A percentile compares a stretch with the other conserved stretches of the same genome.
Conservation (phyloP, 352 stramenopile genomes). For the Pythium sukuiense region DNA sequence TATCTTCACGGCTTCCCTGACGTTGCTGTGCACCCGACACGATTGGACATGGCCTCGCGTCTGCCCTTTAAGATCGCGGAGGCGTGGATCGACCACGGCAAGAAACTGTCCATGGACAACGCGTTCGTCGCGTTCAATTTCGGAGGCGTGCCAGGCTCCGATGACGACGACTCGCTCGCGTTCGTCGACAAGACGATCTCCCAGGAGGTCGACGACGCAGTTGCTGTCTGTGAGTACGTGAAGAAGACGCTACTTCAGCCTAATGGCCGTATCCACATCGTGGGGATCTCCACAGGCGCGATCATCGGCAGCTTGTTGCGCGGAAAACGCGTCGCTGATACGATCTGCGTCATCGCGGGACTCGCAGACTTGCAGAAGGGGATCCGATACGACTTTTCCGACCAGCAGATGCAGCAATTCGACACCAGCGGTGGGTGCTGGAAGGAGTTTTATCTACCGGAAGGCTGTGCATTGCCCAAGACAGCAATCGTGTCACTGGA, state of each 20-base stretch:
- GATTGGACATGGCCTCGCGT: slow-evolving; percentile 52
- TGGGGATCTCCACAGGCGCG: slow-evolving; percentile 72
- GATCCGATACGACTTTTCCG: slow-evolving; percentile 60
- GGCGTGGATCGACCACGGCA: slow-evolving; percentile 38
- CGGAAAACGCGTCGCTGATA: slow-evolving; percentile 37
- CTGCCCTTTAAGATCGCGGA: slow-evolving; percentile 59
- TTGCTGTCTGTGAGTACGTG: slow-evolving; percentile 50
- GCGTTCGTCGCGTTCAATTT: slow-evolving; percentile 74
- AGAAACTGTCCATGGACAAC: not conserved
- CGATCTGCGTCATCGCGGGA: slow-evolving; percentile 61
- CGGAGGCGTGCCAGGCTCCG: slow-evolving; percentile 59
- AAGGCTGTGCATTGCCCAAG: slow-evolving; percentile 37
- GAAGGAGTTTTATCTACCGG: slow-evolving; percentile 72
- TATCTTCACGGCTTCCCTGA: slow-evolving; percentile 81
- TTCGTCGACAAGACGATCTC: slow-evolving; percentile 62
- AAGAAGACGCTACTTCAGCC: slow-evolving; percentile 24
- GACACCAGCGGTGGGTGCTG: slow-evolving; percentile 45
- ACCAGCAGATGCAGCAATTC: slow-evolving; percentile 46
- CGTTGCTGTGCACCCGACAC: slow-evolving; percentile 59
- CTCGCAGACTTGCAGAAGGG: slow-evolving; percentile 49
- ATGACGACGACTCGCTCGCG: slow-evolving; percentile 41
- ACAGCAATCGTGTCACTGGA: slow-evolving; percentile 46
- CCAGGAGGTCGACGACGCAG: slow-evolving; percentile 55
- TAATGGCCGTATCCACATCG: slow-evolving; percentile 46
- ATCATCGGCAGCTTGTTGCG: slow-evolving; percentile 66